These are phyloP conservation scores for Metschnikowia amazonensis DNA, from an alignment of 805 yeast species.

Conservation along the genomic window DNA sequence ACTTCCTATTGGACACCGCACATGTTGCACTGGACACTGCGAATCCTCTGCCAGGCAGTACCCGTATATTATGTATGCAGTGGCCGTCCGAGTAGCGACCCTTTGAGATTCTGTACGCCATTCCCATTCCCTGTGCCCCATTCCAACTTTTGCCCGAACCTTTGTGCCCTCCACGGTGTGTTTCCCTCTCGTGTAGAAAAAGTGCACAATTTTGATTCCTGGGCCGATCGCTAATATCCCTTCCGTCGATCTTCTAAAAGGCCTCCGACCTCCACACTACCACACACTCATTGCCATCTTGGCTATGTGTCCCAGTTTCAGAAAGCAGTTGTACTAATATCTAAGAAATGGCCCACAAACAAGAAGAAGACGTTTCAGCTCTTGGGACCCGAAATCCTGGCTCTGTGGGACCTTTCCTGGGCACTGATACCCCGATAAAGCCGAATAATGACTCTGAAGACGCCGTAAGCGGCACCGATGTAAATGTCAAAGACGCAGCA, in stretches of 20 bases:
- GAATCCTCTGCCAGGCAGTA: neutral
- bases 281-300: conserved; percentile 1
- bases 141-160: neutral
- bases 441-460: neutral
- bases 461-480: neutral
- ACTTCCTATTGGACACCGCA: conserved; percentile 2
- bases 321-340: neutral
- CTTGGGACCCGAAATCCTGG: neutral
- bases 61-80: conserved; percentile 5
- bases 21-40: neutral
- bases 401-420: neutral
- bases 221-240: neutral
- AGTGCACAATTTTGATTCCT: neutral
- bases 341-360: conserved; percentile 3
- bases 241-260: neutral
- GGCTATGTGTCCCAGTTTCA: conserved; percentile 3
- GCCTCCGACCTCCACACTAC: neutral
- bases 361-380: neutral
- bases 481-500: neutral
- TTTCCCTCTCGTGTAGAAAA: neutral
- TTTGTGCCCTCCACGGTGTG: neutral
- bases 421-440: neutral
- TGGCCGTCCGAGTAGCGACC: conserved; percentile 8
- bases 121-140: neutral
- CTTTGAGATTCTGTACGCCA: neutral